phyloP scores from a whole-genome alignment of 768 basidiomycete genomes.

The Lactifluus pinguis region DNA sequence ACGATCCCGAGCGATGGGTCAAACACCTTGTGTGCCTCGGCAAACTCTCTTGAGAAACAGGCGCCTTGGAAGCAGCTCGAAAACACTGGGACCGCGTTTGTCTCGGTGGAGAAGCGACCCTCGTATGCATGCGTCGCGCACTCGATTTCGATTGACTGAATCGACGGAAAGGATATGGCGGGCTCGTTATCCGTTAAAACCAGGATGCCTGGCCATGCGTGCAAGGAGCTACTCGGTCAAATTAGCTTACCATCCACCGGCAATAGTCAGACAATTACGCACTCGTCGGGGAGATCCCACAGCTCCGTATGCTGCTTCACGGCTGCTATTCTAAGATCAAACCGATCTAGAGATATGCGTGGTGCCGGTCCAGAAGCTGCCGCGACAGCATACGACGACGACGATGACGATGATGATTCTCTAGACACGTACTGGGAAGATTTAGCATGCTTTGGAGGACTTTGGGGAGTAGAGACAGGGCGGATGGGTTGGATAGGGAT shows the following conservation, averaged over 20 bases:
- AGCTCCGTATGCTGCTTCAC: slow-evolving; percentile 15
- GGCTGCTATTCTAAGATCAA: slow-evolving; percentile 15
- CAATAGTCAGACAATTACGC: background rate
- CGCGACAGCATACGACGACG: slow-evolving; percentile 4
- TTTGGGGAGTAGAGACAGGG: background rate
- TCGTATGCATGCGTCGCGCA: slow-evolving; percentile 19
- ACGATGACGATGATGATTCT: background rate
- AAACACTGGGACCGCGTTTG: slow-evolving; percentile 15
- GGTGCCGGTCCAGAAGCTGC: background rate
- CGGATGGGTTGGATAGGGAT: background rate
- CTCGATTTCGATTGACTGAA: slow-evolving; percentile 10
- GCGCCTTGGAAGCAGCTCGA: slow-evolving; percentile 8
- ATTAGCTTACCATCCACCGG: background rate
- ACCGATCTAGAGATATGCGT: slow-evolving; percentile 12
- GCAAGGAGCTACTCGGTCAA: background rate
- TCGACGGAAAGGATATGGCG: background rate
- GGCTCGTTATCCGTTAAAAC: slow-evolving; percentile 14
- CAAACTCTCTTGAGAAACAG: background rate
- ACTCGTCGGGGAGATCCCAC: slow-evolving; percentile 19
- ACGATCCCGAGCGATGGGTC: slow-evolving; percentile 14
- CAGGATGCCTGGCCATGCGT: slow-evolving; percentile 16
- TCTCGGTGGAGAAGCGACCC: slow-evolving; percentile 19
- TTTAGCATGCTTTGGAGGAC: background rate
- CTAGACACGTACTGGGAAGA: background rate
- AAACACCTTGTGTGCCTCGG: background rate